Percentiles rank a stretch among this genome's conserved stretches.
These are phyloP conservation scores for Pseudopyricularia javanii DNA, from an alignment of 2,329 filamentous ascomycete species.

Conservation along the genomic window DNA sequence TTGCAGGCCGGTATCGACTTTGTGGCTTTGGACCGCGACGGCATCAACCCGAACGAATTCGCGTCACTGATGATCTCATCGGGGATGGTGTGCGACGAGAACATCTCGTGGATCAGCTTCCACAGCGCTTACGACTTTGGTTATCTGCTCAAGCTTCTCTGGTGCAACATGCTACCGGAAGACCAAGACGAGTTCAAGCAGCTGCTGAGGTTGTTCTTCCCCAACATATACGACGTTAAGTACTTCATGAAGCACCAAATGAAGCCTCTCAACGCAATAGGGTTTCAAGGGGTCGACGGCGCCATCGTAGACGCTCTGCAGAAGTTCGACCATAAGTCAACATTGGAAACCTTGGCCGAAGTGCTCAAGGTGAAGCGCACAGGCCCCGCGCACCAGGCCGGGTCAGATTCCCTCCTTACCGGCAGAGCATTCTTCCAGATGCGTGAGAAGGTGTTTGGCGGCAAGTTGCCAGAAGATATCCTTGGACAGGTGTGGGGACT, in stretches of 20 bases:
- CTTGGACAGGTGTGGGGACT: slow-evolving; percentile 89
- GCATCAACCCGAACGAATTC: slow-evolving; percentile 83
- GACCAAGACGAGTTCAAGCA: slow-evolving; percentile 84
- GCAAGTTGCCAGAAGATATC: slow-evolving; percentile 69
- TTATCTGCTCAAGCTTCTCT: slow-evolving; percentile 88
- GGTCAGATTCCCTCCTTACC: slow-evolving; percentile 85
- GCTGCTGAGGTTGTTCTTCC: slow-evolving; percentile 86
- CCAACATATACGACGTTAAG: slow-evolving; percentile 89
- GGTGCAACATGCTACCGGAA: slow-evolving; percentile 69
- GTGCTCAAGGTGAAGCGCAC: slow-evolving; percentile 82
- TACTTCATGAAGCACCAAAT: slow-evolving; percentile 72
- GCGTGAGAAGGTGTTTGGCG: slow-evolving; percentile 76
- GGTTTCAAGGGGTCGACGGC: slow-evolving; percentile 52
- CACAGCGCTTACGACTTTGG: slow-evolving; percentile 98
- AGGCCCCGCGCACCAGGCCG: slow-evolving; percentile 81
- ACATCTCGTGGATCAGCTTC: slow-evolving; percentile 94
- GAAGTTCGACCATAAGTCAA: slow-evolving; percentile 81
- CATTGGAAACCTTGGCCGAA: slow-evolving; percentile 86
- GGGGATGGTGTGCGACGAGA: slow-evolving; percentile 74
- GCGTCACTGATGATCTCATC: slow-evolving; percentile 84
- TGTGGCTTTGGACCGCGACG: slow-evolving; percentile 66
- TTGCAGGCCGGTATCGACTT: slow-evolving; percentile 92
- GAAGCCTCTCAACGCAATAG: slow-evolving; percentile 38
- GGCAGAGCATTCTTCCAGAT: slow-evolving; percentile 93
- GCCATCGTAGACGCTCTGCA: slow-evolving; percentile 62